A percentile compares a stretch with the other conserved stretches of the same genome.
Evolutionary conservation across 495 filamentous ascomycete species (phyloP).

Genomic region (Glonium stellatum): DNA sequence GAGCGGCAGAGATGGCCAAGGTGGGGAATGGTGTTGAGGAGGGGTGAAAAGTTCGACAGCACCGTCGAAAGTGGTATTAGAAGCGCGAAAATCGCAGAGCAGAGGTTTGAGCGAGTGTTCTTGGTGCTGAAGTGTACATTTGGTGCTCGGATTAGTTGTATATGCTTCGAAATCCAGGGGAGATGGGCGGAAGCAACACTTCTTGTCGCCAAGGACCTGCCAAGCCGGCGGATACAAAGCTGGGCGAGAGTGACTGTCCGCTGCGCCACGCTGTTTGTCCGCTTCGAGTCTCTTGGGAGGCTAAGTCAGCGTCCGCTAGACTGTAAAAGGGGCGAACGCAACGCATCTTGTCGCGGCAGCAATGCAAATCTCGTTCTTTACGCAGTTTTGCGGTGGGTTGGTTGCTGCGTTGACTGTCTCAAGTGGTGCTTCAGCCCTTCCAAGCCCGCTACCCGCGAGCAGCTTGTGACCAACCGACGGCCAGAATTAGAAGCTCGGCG

Average conservation of each 20-base stretch:
- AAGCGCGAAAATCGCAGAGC: not conserved
- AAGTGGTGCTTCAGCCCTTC: slow-evolving; percentile 1
- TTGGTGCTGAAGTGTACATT: not conserved
- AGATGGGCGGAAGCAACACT: not conserved
- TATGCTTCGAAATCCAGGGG: not conserved
- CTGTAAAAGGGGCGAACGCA: not conserved
- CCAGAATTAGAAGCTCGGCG: slow-evolving; percentile 3
- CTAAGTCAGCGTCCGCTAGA: not conserved
- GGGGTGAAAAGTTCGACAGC: not conserved
- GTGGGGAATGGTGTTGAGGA: not conserved
- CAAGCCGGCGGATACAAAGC: not conserved
- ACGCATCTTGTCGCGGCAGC: not conserved
- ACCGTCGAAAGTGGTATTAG: not conserved
- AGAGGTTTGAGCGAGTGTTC: not conserved
- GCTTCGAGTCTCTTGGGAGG: not conserved
- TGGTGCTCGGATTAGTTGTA: not conserved
- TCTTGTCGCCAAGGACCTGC: not conserved
- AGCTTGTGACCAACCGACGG: not conserved
- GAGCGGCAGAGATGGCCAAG: not conserved
- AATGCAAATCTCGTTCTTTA: slow-evolving; percentile 5
- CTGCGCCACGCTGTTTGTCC: not conserved
- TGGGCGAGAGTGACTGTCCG: slow-evolving; percentile 5
- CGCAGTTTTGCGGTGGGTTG: not conserved
- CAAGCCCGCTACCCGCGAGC: not conserved
- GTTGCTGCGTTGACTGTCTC: slow-evolving; percentile 11